phyloP scores from a whole-genome alignment of 2,329 filamentous ascomycete species.

The Ophiostoma montium region DNA sequence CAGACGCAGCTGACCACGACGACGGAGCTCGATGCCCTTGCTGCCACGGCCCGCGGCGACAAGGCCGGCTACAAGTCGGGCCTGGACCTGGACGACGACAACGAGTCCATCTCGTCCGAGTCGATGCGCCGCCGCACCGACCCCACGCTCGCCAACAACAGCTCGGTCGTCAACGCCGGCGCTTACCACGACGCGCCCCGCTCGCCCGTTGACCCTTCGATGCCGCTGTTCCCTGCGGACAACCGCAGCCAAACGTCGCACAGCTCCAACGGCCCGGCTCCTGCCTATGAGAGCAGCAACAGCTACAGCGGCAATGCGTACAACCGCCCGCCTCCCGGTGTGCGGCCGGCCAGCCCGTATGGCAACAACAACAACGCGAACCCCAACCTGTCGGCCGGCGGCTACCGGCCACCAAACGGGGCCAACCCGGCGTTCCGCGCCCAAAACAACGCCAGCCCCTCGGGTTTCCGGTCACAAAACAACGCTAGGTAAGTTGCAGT shows the following conservation, averaged over 20 bases:
- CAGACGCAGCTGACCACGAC: conserved; percentile 55
- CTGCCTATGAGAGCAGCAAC: conserved; percentile 6
- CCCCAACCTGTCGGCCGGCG: conserved; percentile 14
- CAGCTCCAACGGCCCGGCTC: not conserved
- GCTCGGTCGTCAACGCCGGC: conserved; percentile 14
- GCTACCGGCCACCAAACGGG: conserved; percentile 15
- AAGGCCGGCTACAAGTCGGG: conserved; percentile 45
- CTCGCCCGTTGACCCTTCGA: conserved; percentile 35
- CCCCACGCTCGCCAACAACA: conserved; percentile 8
- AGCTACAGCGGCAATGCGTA: not conserved
- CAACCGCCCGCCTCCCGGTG: conserved; percentile 10
- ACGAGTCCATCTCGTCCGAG: conserved; percentile 49
- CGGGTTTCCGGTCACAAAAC: conserved; percentile 11
- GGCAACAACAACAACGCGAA: conserved; percentile 13
- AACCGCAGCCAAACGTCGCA: conserved; percentile 19
- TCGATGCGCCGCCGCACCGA: conserved; percentile 33
- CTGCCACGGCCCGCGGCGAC: conserved; percentile 67
- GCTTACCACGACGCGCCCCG: conserved; percentile 21
- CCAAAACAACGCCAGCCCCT: conserved; percentile 19
- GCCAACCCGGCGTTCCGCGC: conserved; percentile 18
- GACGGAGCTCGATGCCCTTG: conserved; percentile 71
- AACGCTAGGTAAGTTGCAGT: conserved; percentile 23
- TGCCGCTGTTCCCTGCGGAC: conserved; percentile 35
- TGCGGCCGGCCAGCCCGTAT: conserved; percentile 16
- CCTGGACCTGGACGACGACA: conserved; percentile 58